These are phyloP conservation scores for Ephemerocybe angulata DNA, from an alignment of 768 basidiomycete genomes.

Conservation along the genomic window DNA sequence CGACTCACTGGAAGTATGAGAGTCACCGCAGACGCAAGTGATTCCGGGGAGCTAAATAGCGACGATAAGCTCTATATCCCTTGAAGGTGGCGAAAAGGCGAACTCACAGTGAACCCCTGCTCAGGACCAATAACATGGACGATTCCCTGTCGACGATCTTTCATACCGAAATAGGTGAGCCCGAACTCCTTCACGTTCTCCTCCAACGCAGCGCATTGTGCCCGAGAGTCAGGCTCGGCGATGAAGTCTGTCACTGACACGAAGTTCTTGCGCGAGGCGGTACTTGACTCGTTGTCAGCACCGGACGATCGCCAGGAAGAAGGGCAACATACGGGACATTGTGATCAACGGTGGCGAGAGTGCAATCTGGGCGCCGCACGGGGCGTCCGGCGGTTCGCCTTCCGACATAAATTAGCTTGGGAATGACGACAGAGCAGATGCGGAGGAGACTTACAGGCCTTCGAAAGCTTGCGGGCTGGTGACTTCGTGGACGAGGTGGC, in stretches of 20 bases:
- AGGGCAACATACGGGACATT: constrained; percentile 68
- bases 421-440: background rate
- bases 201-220: constrained; percentile 79
- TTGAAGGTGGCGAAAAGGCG: no score
- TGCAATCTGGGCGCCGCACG: constrained; percentile 85
- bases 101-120: constrained; percentile 85
- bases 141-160: constrained; percentile 82
- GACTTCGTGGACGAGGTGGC: constrained; percentile 81
- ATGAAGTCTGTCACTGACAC: constrained; percentile 71
- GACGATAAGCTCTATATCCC: no score
- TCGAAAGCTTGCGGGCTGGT: constrained; percentile 94
- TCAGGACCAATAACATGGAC: constrained; percentile 92
- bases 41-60: constrained; percentile 61
- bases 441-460: constrained; percentile 53
- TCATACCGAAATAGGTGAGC: constrained; percentile 88
- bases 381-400: constrained; percentile 71
- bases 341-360: constrained; percentile 85
- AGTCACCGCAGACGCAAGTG: constrained; percentile 88
- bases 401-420: constrained; percentile 12
- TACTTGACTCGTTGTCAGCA: constrained; percentile 39
- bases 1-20: constrained; percentile 82
- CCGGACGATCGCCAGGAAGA: background rate
- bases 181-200: constrained; percentile 91
- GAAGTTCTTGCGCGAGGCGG: constrained; percentile 71
- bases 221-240: constrained; percentile 78